A percentile compares a stretch with the other conserved stretches of the same genome.
Evolutionary conservation across 108 stramenopile species (phyloP).

Genomic region (Nitzschia sp.): DNA sequence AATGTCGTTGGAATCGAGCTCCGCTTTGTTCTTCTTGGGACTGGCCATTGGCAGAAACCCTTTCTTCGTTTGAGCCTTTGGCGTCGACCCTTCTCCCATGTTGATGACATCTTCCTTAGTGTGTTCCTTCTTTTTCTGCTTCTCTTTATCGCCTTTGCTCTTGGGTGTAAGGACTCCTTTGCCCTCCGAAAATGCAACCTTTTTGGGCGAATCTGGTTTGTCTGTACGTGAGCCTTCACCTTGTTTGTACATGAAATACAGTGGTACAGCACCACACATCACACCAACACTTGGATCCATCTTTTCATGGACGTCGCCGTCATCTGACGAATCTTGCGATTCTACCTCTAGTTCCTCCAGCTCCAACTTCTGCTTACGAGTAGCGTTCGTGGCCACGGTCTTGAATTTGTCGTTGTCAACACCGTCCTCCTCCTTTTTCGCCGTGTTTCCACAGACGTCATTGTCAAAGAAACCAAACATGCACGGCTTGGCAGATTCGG

Average conservation of each 20-base stretch:
- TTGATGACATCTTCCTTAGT: neutral
- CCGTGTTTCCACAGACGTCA: neutral
- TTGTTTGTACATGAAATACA: constrained; percentile 21
- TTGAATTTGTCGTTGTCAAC: neutral
- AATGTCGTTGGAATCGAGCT: neutral
- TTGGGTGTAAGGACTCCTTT: neutral
- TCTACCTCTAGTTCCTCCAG: neutral
- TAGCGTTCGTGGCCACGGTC: neutral
- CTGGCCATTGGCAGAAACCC: neutral
- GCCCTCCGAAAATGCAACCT: neutral
- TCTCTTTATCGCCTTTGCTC: neutral
- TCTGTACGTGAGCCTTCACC: neutral
- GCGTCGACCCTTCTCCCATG: neutral
- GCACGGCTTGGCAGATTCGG: neutral
- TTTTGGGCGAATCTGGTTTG: neutral
- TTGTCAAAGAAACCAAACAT: neutral
- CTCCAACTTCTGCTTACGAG: neutral
- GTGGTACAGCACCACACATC: constrained; percentile 27
- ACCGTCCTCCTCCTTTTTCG: neutral
- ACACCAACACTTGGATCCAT: constrained; percentile 21
- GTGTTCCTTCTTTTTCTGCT: neutral
- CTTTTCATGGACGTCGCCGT: neutral
- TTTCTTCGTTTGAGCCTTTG: neutral
- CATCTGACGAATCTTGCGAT: neutral
- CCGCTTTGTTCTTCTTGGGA: neutral